Percentiles rank a stretch among this genome's conserved stretches.
Conservation (phyloP, 306 rosid species). For the Quercus mongolica region DNA sequence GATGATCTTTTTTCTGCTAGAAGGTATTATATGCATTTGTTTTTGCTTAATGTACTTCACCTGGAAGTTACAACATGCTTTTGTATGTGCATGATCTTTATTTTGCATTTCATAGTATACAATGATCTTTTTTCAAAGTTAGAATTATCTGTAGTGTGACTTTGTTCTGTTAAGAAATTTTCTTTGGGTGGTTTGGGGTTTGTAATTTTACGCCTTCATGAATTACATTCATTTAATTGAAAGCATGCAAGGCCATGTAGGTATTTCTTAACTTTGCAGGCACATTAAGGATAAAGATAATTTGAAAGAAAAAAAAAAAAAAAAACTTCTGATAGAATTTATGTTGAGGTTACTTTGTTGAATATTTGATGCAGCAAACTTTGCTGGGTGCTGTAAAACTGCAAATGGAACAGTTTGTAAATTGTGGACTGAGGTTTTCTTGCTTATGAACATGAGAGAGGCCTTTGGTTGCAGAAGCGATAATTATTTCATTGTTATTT, state of each 20-base stretch:
- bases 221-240: not conserved
- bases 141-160: not conserved
- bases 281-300: not conserved
- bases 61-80: conserved; percentile 47
- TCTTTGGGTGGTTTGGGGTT: not conserved
- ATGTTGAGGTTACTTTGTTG: not conserved
- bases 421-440: too few relatives aligned
- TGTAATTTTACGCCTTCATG: not conserved
- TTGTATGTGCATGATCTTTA: not conserved
- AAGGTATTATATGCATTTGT: conserved; percentile 47
- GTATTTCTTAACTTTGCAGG: not conserved
- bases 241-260: not conserved
- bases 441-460: not conserved
- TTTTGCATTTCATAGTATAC: not conserved
- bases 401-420: too few relatives aligned
- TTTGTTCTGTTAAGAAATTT: not conserved
- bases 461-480: not conserved
- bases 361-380: too few relatives aligned
- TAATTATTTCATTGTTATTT: not conserved
- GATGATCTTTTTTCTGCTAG: conserved; percentile 41
- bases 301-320: not conserved
- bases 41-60: not conserved
- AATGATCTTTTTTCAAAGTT: not conserved
- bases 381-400: too few relatives aligned
- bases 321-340: not conserved